phyloP scores from a whole-genome alignment of 768 basidiomycete genomes.

The Termitomyces sp. region DNA sequence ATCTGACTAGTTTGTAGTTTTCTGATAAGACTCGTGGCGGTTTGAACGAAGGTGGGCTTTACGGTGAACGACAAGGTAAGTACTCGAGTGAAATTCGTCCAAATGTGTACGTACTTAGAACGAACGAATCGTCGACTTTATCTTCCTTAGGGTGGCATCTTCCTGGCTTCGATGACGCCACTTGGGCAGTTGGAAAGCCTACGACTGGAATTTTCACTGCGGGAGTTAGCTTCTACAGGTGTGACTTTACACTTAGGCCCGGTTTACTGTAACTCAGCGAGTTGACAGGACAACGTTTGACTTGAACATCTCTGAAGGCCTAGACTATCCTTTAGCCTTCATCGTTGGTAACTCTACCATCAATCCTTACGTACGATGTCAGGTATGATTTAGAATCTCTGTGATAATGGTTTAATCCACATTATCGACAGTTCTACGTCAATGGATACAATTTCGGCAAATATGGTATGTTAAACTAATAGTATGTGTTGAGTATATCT shows the following conservation, averaged over 20 bases:
- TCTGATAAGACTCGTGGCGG: slow-evolving; percentile 45
- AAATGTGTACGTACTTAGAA: background rate
- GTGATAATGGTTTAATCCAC: background rate
- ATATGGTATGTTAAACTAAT: slow-evolving; percentile 25
- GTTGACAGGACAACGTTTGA: slow-evolving; percentile 32
- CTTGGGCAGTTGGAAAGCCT: slow-evolving; percentile 38
- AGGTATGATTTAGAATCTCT: slow-evolving; percentile 17
- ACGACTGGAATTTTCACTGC: slow-evolving; percentile 33
- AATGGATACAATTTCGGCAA: slow-evolving; percentile 42
- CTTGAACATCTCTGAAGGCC: slow-evolving; percentile 35
- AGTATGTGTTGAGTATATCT: background rate
- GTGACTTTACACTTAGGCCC: background rate
- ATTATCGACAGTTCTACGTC: slow-evolving; percentile 27
- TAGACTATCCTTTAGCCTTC: slow-evolving; percentile 44
- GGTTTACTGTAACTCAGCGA: background rate
- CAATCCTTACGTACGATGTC: slow-evolving; percentile 38
- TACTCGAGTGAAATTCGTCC: too few species aligned
- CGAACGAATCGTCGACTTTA: background rate
- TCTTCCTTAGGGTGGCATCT: slow-evolving; percentile 45
- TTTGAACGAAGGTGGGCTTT: slow-evolving; percentile 57
- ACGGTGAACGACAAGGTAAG: slow-evolving; percentile 45
- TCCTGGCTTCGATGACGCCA: slow-evolving; percentile 45
- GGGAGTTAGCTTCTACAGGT: slow-evolving; percentile 47
- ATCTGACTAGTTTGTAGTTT: slow-evolving; percentile 23
- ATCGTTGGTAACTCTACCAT: slow-evolving; percentile 37